Evolutionary conservation across 1,284 basidiomycete genomes (phyloP), one percentile per base, ranked within the genome.

Genomic region (Kwoniella shivajii): DNA sequence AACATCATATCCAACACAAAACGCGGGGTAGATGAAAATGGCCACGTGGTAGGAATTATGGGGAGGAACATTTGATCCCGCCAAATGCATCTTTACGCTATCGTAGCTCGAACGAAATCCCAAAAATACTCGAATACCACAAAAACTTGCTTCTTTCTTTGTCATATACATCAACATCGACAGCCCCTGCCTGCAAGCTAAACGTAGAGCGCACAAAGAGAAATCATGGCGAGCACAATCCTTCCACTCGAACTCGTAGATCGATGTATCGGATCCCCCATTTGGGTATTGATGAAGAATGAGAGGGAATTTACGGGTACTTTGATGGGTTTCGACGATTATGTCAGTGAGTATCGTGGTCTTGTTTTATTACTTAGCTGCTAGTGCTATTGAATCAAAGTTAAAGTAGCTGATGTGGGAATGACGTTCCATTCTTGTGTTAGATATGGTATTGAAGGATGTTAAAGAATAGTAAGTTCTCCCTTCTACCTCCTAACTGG

Each of bases 361-460:
- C 26, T n/a, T 39, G 36, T 22, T 24, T 16, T 33, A 29, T 18
- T 18, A 37, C 4, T 22, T 42, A 3, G n/a, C 3, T 18, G n/a
- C n/a, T n/a, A n/a, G n/a, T n/a, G n/a, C 30, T 31, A 7, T 41
- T 13, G 13, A n/a, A n/a, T n/a, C n/a, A n/a, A n/a, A n/a, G n/a
- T n/a, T n/a, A n/a, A 39, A 24, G 0, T 27, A 48, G 50, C 57
- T 59, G 47, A 59, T 37, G n/a, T n/a, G n/a, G n/a, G n/a, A n/a
- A n/a, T n/a, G n/a, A n/a, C n/a, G n/a, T n/a, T n/a, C 10, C 22
- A 16, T 45, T 7, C 26, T 24, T 31, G 31, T 43, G 4, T 6
- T 57, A 98, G 95, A 99, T 78, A 97, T 99, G 92, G 95, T 99
- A 2, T 79, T 99, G 45, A 92, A 98, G 73, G 92, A 99, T 67